Base-by-base conservation (phyloP, 2,329 filamentous ascomycete genomes). In the Penicillium sp. region DNA sequence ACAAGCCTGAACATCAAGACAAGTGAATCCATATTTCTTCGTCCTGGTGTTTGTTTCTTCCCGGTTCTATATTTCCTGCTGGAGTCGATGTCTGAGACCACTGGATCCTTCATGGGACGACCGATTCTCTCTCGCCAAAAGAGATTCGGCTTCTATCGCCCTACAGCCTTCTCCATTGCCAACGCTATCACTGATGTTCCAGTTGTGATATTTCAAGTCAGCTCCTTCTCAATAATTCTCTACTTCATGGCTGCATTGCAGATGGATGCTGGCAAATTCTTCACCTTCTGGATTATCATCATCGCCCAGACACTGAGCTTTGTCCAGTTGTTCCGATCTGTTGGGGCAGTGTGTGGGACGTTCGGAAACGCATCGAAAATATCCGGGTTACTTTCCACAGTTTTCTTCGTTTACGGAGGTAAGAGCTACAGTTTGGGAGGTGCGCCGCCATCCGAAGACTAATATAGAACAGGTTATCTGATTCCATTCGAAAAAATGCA, bases 121-220 rank as follows among this genome's bases (percentile, higher is more conserved):
- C 85, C 86, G 0, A 88, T 89, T 57, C 71, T 89, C 18, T 76
- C 86, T 16, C 88, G 88, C 63, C 86, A 89, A 68, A 87, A 88
- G 64, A 82, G 81, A 6, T 89, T 88, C 60, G 84, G 83, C 0
- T 88, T 88, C 69, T 88, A 88, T 57, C 82, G 81, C 11, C 83
- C 83, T 0, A 76, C 82, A 0, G 83, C 84, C 2, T 84, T 81
- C 44, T 82, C 81, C 16, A 77, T 84, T 34, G 81, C 82, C 3
- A 81, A 83, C 49, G 81, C 79, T 0, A 76, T 83, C 8, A 77
- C 81, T 13, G 81, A 86, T 57, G 67, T 85, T 0, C 83, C 84
- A 0, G 70, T 86, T 3, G 78, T 84, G 0, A 67, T 84, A 7
- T 66, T 84, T 2, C 82, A 85, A 56, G 80, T 85, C 0, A 61